Evolutionary conservation across 2,329 filamentous ascomycete species (phyloP).

Genomic region (Parasarocladium wereldwijsianum): DNA sequence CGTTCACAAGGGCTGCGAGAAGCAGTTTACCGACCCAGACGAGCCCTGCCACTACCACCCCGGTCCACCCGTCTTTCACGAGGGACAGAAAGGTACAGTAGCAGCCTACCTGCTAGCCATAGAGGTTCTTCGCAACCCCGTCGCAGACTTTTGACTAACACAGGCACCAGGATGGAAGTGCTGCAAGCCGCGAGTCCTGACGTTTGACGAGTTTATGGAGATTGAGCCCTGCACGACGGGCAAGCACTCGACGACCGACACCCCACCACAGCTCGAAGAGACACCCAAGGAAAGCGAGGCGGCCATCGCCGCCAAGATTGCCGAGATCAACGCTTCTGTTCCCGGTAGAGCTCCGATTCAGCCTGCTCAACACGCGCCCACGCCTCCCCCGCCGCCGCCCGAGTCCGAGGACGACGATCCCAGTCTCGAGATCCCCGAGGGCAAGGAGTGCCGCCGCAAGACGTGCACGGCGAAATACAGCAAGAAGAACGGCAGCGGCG

Average conservation of each 20-base stretch:
- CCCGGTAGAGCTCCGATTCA: slow-evolving; percentile 24
- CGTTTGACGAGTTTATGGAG: slow-evolving; percentile 92
- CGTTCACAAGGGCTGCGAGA: slow-evolving; percentile 91
- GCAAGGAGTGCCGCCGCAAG: slow-evolving; percentile 62
- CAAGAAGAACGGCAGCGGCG: slow-evolving; percentile 46
- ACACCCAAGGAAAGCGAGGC: slow-evolving; percentile 31
- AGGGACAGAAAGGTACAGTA: slow-evolving; percentile 97
- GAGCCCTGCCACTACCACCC: slow-evolving; percentile 88
- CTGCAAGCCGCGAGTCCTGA: slow-evolving; percentile 92
- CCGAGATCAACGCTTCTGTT: slow-evolving; percentile 36
- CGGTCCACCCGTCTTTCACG: slow-evolving; percentile 87
- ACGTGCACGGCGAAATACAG: slow-evolving; percentile 57
- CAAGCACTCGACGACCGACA: slow-evolving; percentile 78
- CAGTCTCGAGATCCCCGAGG: slow-evolving; percentile 54
- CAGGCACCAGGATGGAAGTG: slow-evolving; percentile 99
- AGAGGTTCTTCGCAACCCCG: background rate
- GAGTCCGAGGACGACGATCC: slow-evolving; percentile 85
- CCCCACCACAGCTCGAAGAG: slow-evolving; percentile 46
- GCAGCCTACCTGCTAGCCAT: too few species aligned
- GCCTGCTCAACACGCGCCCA: slow-evolving; percentile 29
- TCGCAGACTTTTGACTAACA: background rate
- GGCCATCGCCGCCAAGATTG: slow-evolving; percentile 28
- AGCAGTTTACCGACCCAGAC: slow-evolving; percentile 65
- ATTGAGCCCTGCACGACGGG: slow-evolving; percentile 89
- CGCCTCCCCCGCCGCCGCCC: slow-evolving; percentile 45